Evolutionary conservation across 2,329 filamentous ascomycete genomes (phyloP), one percentile per base, ranked within the genome.

Genomic region (Cephalotrichum gorgonifer): DNA sequence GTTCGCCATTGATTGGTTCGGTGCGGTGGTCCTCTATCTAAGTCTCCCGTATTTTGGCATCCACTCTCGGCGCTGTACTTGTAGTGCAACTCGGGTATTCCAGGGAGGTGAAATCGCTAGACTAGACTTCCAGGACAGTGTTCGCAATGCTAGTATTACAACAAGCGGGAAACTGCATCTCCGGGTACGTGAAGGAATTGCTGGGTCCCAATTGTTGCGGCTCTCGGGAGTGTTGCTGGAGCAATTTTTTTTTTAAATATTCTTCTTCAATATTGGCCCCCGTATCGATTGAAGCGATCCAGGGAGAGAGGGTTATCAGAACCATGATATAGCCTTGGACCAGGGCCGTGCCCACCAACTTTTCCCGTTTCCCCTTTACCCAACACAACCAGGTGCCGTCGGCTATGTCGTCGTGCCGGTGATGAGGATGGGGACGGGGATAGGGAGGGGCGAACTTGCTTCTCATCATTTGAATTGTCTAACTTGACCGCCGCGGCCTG

Each of bases 381-480:
- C 45, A 25, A 39, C n/a, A 31, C 45, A 47, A 47, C 45, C 45
- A 41, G 30, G 41, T 5, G 27, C 26, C 15, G 25, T 23, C 45
- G 33, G 33, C 39, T 47, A 46, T 46, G 44, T 46, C 42, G 30
- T 27, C 30, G 30, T 33, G 41, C 14, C 14, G 26, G 41, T 14
- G 6, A 17, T 9, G 41, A 3, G 26, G 14, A 27, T 17, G 23
- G 12, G 12, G 8, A 25, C 22, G 39, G 26, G 41, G 8, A 17
- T 5, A 23, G 4, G 6, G n/a, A 25, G 39, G 14, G 25, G 25
- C 17, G 41, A 6, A 15, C 41, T 26, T 26, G n/a, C 41, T 43
- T 43, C 41, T n/a, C n/a, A n/a, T n/a, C n/a, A n/a, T n/a, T n/a
- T n/a, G n/a, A n/a, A n/a, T n/a, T n/a, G n/a, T n/a, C n/a, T n/a